Evolutionary conservation across 441 rosid species (phyloP).

Genomic region (Adansonia grandidieri): DNA sequence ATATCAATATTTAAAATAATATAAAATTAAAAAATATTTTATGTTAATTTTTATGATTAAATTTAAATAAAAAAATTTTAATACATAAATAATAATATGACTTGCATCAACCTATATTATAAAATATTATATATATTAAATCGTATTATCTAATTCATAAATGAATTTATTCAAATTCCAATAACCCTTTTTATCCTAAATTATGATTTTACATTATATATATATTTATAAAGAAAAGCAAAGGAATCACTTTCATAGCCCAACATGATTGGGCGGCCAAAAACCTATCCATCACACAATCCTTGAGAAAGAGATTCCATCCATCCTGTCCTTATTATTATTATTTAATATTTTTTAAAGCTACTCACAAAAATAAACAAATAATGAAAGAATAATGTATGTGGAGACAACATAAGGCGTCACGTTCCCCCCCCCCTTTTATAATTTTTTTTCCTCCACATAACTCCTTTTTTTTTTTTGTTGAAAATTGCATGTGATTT

Average conservation of each 20-base stretch:
- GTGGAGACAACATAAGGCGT: constrained; percentile 28
- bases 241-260: constrained; percentile 45
- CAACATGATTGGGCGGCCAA: constrained; percentile 50
- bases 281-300: constrained; percentile 22
- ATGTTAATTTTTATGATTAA: no score
- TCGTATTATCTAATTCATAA: no score
- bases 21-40: no score
- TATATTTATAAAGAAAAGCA: constrained; percentile 18
- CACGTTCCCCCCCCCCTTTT: constrained; percentile 15
- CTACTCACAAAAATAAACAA: background rate
- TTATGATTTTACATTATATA: no score
- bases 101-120: no score
- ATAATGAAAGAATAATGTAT: constrained; percentile 23
- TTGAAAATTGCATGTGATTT: constrained; percentile 23
- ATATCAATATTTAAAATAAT: no score
- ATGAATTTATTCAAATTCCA: no score
- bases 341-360: background rate
- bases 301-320: constrained; percentile 27
- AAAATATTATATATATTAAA: no score
- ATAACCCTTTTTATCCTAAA: no score
- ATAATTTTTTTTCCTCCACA: background rate
- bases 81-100: no score
- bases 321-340: constrained; percentile 12
- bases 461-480: background rate
- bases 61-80: no score